Evolutionary conservation across 306 rosid genomes (phyloP), one percentile per base, ranked within the genome.

Genomic region (Glycine tomentella): DNA sequence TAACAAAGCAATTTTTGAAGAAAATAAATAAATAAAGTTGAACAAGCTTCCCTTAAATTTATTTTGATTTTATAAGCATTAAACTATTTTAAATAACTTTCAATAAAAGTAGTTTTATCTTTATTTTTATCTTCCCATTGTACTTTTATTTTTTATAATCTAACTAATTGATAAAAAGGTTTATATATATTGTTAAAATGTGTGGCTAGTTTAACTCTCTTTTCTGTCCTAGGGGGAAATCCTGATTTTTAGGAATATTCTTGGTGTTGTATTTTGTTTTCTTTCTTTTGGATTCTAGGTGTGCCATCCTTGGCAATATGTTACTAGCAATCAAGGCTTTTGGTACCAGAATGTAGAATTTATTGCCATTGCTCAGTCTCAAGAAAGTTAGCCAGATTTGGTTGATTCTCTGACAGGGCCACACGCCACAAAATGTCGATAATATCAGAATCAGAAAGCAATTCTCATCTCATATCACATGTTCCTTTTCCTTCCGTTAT

Each of bases 351-450:
- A 17, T 10, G 15, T 46, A 61, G 62, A 76, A 38, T 16, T 76
- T 62, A 75, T 25, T 61, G 61, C 33, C 57, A 42, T 25, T 9
- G 49, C 16, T 38, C 20, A 36, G 31, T 53, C 8, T 68, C 68
- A 11, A 68, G 57, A 67, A 68, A 25, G 17, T 15, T 2, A 70
- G 6, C 77, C 51, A 42, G 9, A 52, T 78, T 33, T 69, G 4
- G 9, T 46, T 69, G 20, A 69, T 69, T 56, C 76, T n/a, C 5
- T 78, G 7, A 1, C 31, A 25, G 31, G 31, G 1, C 75, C 82
- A 67, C 74, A 62, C 62, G 12, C 62, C 40, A 64, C 14, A 25
- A 25, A 25, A 25, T 25, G 2, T 25, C 31, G 1, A 25, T 25
- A 25, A 25, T 25, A 25, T 25, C 31, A 25, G 36, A 74, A 42